Evolutionary conservation across 768 basidiomycete species (phyloP).

Genomic region (Termitomyces titanicus): DNA sequence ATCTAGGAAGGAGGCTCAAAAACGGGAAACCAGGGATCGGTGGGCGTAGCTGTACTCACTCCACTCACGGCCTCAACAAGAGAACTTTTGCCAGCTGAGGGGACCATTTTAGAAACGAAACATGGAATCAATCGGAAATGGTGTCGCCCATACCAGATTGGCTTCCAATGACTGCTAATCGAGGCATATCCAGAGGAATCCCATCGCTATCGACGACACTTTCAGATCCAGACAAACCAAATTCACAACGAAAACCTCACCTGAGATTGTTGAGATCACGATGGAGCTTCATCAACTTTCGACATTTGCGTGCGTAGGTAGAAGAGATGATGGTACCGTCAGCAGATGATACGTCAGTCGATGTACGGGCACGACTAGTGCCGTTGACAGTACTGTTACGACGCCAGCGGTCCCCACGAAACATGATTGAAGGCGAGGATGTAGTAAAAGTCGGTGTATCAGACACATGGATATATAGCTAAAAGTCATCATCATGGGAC

Average conservation of each 20-base stretch:
- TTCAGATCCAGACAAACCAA: background rate
- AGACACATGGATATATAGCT: background rate
- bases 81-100: constrained; percentile 9
- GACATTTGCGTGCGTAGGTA: background rate
- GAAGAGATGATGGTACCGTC: background rate
- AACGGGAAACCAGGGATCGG: background rate
- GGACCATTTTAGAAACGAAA: background rate
- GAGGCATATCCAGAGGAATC: constrained; percentile 6
- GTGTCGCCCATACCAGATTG: constrained; percentile 1
- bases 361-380: background rate
- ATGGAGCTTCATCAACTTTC: constrained; percentile 5
- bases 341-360: background rate
- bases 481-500: background rate
- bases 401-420: background rate
- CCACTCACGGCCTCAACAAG: constrained; percentile 2
- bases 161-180: constrained; percentile 5
- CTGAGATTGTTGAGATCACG: background rate
- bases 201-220: background rate
- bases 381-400: background rate
- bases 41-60: background rate
- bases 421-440: background rate
- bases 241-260: background rate
- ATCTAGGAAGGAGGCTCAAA: constrained; percentile 33
- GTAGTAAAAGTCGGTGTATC: background rate
- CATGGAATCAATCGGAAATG: no score